These are phyloP conservation scores for Backusella circina DNA, from an alignment of 192 early-diverging fungal genomes.

Conservation along the genomic window DNA sequence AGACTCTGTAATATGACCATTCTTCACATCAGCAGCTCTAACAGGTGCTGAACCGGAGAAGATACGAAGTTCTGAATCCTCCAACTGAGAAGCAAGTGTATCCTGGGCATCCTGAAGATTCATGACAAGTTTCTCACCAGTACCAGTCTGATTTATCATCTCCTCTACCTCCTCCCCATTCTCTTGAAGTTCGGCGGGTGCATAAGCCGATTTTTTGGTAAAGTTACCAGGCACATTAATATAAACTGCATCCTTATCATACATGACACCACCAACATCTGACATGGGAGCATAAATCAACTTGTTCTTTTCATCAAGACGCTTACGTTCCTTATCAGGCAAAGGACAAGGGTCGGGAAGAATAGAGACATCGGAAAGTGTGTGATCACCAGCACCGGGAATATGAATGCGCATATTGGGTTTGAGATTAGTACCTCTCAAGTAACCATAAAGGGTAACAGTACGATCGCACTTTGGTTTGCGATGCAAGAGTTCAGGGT, in stretches of 20 bases:
- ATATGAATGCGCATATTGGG: slow-evolving; percentile 86
- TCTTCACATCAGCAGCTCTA: slow-evolving; percentile 40
- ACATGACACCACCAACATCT: slow-evolving; percentile 96
- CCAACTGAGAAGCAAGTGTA: slow-evolving; percentile 71
- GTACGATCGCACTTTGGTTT: slow-evolving; percentile 90
- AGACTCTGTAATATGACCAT: slow-evolving; percentile 28
- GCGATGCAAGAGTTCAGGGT: slow-evolving; percentile 76
- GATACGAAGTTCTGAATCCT: slow-evolving; percentile 62
- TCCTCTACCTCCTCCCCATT: slow-evolving; percentile 35
- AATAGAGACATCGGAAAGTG: slow-evolving; percentile 68
- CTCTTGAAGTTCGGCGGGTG: slow-evolving; percentile 35
- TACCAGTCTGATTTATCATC: slow-evolving; percentile 24
- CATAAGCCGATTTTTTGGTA: slow-evolving; percentile 52
- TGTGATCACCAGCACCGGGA: slow-evolving; percentile 90
- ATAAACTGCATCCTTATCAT: slow-evolving; percentile 99
- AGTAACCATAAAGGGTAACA: slow-evolving; percentile 92
- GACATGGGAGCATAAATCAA: slow-evolving; percentile 98
- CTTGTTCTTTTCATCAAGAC: slow-evolving; percentile 91
- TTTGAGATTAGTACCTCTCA: slow-evolving; percentile 95
- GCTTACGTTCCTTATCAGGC: slow-evolving; percentile 88
- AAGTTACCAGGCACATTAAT: slow-evolving; percentile 92
- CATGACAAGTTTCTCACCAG: slow-evolving; percentile 91
- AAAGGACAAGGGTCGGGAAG: slow-evolving; percentile 96
- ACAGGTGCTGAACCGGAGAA: slow-evolving; percentile 65
- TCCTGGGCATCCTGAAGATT: slow-evolving; percentile 81